phyloP scores from a whole-genome alignment of 148 eudicot genomes.

The Oxyria digyna region DNA sequence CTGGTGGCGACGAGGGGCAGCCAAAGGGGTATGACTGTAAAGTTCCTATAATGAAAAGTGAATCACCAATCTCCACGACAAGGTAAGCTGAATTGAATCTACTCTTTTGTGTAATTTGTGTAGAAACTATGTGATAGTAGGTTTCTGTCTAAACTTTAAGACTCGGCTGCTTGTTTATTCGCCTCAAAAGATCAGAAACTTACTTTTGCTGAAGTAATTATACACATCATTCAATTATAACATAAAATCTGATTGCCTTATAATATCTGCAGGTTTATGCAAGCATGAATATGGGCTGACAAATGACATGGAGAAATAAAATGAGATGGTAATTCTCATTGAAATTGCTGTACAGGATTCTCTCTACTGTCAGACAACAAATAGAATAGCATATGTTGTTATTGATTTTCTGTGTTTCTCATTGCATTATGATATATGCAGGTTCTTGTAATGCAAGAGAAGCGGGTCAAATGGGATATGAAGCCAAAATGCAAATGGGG shows the following conservation, averaged over 20 bases:
- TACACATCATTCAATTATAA: neutral
- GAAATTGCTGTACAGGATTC: neutral
- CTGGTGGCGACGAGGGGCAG: too few relatives aligned
- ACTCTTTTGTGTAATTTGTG: too few relatives aligned
- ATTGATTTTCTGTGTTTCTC: too few relatives aligned
- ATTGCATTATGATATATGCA: constrained; percentile 18
- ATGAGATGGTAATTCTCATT: constrained; percentile 47
- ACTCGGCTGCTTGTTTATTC: neutral
- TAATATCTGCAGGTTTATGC: constrained; percentile 41
- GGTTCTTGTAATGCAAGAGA: constrained; percentile 72
- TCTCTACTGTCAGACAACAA: too few relatives aligned
- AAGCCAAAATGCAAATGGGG: too few relatives aligned
- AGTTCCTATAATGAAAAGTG: too few relatives aligned
- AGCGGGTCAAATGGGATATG: too few relatives aligned
- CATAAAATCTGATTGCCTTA: neutral
- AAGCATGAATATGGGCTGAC: constrained; percentile 68
- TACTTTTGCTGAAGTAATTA: neutral
- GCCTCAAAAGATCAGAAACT: neutral
- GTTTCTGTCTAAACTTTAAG: constrained; percentile 17
- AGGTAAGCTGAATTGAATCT: too few relatives aligned
- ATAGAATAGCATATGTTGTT: too few relatives aligned
- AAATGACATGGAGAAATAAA: constrained; percentile 76
- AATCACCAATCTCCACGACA: too few relatives aligned
- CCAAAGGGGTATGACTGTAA: too few relatives aligned
- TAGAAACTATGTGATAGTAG: too few relatives aligned